phyloP scores from a whole-genome alignment of 2,329 filamentous ascomycete genomes.

The Aureobasidium melanogenum region DNA sequence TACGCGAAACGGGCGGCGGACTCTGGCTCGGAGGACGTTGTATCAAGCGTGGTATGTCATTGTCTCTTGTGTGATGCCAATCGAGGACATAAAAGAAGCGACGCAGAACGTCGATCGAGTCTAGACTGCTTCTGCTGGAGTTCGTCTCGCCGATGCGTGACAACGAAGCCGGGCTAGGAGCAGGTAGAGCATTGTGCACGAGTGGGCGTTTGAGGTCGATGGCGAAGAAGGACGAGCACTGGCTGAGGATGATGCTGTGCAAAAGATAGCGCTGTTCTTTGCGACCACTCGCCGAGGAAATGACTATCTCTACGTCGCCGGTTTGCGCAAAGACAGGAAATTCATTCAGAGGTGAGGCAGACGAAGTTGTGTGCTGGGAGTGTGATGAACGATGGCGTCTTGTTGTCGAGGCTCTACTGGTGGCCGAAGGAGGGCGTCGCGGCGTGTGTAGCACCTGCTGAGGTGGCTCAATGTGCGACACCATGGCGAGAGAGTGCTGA shows the following conservation, averaged over 20 bases:
- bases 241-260: slow-evolving; percentile 76
- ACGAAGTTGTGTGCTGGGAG: slow-evolving; percentile 61
- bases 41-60: slow-evolving; percentile 80
- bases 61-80: slow-evolving; percentile 55
- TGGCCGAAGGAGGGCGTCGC: slow-evolving; percentile 54
- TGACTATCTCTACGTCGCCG: slow-evolving; percentile 84
- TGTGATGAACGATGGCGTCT: slow-evolving; percentile 69
- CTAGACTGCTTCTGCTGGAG: not conserved
- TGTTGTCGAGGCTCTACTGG: slow-evolving; percentile 48
- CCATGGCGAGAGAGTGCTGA: slow-evolving; percentile 36
- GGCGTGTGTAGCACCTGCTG: slow-evolving; percentile 3
- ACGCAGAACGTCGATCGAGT: slow-evolving; percentile 11
- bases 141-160: not conserved
- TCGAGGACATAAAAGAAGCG: slow-evolving; percentile 87
- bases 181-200: slow-evolving; percentile 7
- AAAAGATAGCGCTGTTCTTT: slow-evolving; percentile 78
- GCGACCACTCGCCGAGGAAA: slow-evolving; percentile 51
- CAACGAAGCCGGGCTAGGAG: not conserved
- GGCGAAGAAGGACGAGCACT: slow-evolving; percentile 92
- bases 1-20: slow-evolving; percentile 47
- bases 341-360: slow-evolving; percentile 58
- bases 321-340: slow-evolving; percentile 86
- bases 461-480: slow-evolving; percentile 53
- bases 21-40: slow-evolving; percentile 40
- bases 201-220: slow-evolving; percentile 55